These are phyloP conservation scores for Ogataea populi-albae DNA, from an alignment of 805 yeast species.

Conservation along the genomic window DNA sequence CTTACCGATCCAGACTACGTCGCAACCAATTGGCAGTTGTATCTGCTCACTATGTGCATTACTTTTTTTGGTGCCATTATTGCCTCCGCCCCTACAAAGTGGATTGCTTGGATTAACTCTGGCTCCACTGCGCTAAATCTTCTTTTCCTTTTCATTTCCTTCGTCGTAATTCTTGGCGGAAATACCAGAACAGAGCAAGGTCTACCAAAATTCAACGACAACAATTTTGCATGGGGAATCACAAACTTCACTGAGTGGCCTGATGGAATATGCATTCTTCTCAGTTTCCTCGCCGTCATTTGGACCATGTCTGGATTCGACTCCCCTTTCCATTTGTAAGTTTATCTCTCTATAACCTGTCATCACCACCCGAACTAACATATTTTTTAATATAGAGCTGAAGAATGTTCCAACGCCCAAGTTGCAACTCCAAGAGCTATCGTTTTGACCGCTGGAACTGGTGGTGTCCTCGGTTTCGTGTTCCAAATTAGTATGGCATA, in stretches of 20 bases:
- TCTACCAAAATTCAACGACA: constrained; percentile 45
- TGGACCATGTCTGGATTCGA: constrained; percentile 76
- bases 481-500: constrained; percentile 60
- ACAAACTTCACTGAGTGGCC: constrained; percentile 59
- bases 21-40: constrained; percentile 48
- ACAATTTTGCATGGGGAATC: constrained; percentile 49
- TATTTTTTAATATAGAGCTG: too few relatives aligned
- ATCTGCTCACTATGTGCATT: constrained; percentile 48
- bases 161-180: constrained; percentile 51
- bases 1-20: constrained; percentile 38
- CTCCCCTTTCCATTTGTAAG: constrained; percentile 67
- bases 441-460: constrained; percentile 50
- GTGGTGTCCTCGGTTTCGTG: constrained; percentile 55
- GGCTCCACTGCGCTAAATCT: constrained; percentile 48
- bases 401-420: constrained; percentile 62
- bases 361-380: too few relatives aligned
- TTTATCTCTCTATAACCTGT: too few relatives aligned
- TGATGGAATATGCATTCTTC: constrained; percentile 52
- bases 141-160: constrained; percentile 47
- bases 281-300: constrained; percentile 55
- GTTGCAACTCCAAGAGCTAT: constrained; percentile 66
- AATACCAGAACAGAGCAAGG: constrained; percentile 38
- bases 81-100: constrained; percentile 51
- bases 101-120: constrained; percentile 51
- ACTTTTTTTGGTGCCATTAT: constrained; percentile 46